phyloP scores from a whole-genome alignment of 768 basidiomycete species.

The Auricularia cornea region DNA sequence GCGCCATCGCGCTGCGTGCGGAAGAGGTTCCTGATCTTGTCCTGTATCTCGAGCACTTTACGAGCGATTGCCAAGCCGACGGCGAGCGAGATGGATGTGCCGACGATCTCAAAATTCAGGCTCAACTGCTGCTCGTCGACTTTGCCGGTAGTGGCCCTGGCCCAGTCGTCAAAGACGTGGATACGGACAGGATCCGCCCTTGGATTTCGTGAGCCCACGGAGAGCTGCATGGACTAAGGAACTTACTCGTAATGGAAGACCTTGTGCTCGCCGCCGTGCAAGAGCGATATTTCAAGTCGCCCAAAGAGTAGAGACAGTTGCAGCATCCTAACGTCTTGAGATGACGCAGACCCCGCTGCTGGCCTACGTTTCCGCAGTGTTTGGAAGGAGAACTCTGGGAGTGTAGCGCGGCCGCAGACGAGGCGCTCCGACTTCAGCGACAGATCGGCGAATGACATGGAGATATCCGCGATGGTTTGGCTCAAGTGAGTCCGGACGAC shows the following conservation, averaged over 20 bases:
- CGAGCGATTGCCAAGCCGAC: slow-evolving; percentile 72
- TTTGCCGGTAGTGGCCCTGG: slow-evolving; percentile 33
- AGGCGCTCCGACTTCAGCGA: slow-evolving; percentile 40
- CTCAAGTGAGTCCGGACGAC: slow-evolving; percentile 61
- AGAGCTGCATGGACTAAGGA: not conserved
- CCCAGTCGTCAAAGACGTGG: slow-evolving; percentile 78
- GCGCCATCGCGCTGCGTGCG: slow-evolving; percentile 69
- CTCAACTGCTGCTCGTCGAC: slow-evolving; percentile 44
- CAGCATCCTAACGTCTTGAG: slow-evolving; percentile 38
- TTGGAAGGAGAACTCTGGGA: slow-evolving; percentile 68
- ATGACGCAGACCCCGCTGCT: slow-evolving; percentile 19
- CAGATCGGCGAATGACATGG: slow-evolving; percentile 44
- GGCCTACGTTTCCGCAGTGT: slow-evolving; percentile 47
- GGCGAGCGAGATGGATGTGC: slow-evolving; percentile 57
- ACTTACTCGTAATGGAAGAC: slow-evolving; percentile 68
- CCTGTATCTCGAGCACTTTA: slow-evolving; percentile 61
- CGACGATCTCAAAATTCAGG: slow-evolving; percentile 67
- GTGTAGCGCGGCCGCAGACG: slow-evolving; percentile 54
- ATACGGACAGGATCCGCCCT: slow-evolving; percentile 75
- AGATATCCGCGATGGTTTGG: slow-evolving; percentile 52
- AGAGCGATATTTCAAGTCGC: slow-evolving; percentile 43
- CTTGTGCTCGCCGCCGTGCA: slow-evolving; percentile 72
- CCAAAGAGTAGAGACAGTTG: slow-evolving; percentile 72
- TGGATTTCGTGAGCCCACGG: not conserved
- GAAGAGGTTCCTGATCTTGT: slow-evolving; percentile 67